A percentile compares a stretch with the other conserved stretches of the same genome.
Evolutionary conservation across 345 rosid species (phyloP).

Genomic region (Zanthoxylum bungeanum): DNA sequence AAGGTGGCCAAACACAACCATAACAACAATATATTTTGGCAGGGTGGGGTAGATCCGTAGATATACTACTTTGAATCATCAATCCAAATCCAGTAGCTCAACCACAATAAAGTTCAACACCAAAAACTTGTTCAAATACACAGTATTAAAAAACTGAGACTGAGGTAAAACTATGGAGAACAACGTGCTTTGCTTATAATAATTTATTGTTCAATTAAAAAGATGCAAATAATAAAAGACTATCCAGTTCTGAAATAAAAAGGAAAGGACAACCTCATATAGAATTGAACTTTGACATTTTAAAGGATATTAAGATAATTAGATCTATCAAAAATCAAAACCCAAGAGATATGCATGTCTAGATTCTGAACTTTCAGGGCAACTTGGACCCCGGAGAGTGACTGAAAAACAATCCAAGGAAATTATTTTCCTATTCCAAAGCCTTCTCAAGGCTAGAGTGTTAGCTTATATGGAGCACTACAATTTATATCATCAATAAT

Average conservation of each 20-base stretch:
- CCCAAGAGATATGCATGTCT: neutral
- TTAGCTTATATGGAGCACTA: slow-evolving; percentile 6
- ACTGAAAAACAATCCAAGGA: no score
- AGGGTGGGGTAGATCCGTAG: neutral
- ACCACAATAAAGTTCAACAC: neutral
- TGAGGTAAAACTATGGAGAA: neutral
- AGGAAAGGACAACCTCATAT: neutral
- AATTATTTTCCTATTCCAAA: neutral
- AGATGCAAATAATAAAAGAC: neutral
- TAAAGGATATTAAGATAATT: no score
- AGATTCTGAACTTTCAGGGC: neutral
- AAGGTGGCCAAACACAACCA: neutral
- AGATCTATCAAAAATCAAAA: no score
- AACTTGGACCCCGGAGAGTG: no score
- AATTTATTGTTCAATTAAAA: neutral
- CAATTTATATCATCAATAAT: neutral
- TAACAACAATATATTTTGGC: neutral
- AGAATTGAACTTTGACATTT: no score
- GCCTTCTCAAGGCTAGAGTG: neutral
- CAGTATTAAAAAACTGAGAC: neutral
- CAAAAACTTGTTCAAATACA: neutral
- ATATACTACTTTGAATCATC: neutral
- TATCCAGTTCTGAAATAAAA: neutral
- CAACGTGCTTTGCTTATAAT: neutral
- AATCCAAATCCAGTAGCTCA: neutral